A percentile compares a stretch with the other conserved stretches of the same genome.
Conservation (phyloP, 2,329 filamentous ascomycete genomes). For the Plenodomus tracheiphilus region DNA sequence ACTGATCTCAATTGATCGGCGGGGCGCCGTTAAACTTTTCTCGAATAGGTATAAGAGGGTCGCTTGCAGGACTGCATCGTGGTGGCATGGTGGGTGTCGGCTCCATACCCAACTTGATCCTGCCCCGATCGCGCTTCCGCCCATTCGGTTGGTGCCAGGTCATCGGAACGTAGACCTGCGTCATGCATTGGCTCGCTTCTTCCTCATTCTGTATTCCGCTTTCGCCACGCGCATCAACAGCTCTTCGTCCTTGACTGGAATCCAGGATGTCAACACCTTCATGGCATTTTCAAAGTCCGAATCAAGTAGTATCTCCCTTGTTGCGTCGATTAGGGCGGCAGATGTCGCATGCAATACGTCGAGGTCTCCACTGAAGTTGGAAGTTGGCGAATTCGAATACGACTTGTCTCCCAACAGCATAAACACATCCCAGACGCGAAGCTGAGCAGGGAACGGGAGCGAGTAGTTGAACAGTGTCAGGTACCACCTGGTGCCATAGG, state of each 20-base stretch:
- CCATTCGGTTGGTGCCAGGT: slow-evolving; percentile 5
- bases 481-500: slow-evolving; percentile 98
- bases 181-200: slow-evolving; percentile 50
- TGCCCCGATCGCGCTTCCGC: slow-evolving; percentile 13
- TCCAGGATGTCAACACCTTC: slow-evolving; percentile 93
- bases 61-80: slow-evolving; percentile 11
- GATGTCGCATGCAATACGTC: slow-evolving; percentile 89
- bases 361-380: slow-evolving; percentile 63
- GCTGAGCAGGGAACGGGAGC: slow-evolving; percentile 89
- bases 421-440: slow-evolving; percentile 97
- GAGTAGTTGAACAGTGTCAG: slow-evolving; percentile 96
- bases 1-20: slow-evolving; percentile 41
- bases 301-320: slow-evolving; percentile 83
- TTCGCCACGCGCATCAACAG: slow-evolving; percentile 87
- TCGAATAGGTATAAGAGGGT: slow-evolving; percentile 30
- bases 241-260: slow-evolving; percentile 92
- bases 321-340: slow-evolving; percentile 86
- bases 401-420: slow-evolving; percentile 81
- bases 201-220: slow-evolving; percentile 78
- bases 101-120: slow-evolving; percentile 13
- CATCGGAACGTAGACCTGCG: slow-evolving; percentile 16
- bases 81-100: slow-evolving; percentile 17
- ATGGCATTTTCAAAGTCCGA: slow-evolving; percentile 97
- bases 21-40: slow-evolving; percentile 24
- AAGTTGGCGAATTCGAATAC: slow-evolving; percentile 47